Conservation (phyloP, 345 rosid species). For the Microthlaspi erraticum region DNA sequence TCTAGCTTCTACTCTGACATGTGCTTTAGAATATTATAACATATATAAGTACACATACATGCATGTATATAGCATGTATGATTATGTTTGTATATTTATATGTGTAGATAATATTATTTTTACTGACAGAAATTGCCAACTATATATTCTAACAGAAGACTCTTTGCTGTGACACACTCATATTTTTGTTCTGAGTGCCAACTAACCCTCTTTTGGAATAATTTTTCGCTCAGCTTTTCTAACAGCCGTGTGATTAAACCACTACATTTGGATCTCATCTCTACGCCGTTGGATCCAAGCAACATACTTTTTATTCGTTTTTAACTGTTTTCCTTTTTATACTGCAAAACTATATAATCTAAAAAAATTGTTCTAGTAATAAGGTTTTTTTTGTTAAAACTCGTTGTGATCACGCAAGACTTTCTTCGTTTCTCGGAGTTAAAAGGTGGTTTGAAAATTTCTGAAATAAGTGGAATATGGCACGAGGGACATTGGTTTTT, state of each 20-base stretch:
- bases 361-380: no score
- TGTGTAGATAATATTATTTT: conserved; percentile 40
- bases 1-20: conserved; percentile 50
- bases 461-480: conserved; percentile 7
- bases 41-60: conserved; percentile 41
- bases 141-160: conserved; percentile 58
- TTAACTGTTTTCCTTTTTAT: conserved; percentile 11
- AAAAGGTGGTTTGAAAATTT: conserved; percentile 3
- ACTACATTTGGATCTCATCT: conserved; percentile 45
- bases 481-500: conserved; percentile 30
- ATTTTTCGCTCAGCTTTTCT: conserved; percentile 40
- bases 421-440: conserved; percentile 13
- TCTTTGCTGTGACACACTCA: conserved; percentile 83
- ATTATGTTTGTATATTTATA: background rate
- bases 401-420: conserved; percentile 12
- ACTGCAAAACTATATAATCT: no score
- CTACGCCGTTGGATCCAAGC: conserved; percentile 44
- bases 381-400: no score
- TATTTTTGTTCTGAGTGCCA: conserved; percentile 58
- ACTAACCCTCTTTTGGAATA: conserved; percentile 53
- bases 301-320: conserved; percentile 30
- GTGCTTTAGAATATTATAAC: conserved; percentile 46
- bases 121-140: conserved; percentile 85
- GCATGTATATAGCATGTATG: conserved; percentile 28
- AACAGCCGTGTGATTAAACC: conserved; percentile 45